A percentile compares a stretch with the other conserved stretches of the same genome.
Conservation (phyloP, 129 eudicot genomes). For the Ambrosia artemisiifolia region DNA sequence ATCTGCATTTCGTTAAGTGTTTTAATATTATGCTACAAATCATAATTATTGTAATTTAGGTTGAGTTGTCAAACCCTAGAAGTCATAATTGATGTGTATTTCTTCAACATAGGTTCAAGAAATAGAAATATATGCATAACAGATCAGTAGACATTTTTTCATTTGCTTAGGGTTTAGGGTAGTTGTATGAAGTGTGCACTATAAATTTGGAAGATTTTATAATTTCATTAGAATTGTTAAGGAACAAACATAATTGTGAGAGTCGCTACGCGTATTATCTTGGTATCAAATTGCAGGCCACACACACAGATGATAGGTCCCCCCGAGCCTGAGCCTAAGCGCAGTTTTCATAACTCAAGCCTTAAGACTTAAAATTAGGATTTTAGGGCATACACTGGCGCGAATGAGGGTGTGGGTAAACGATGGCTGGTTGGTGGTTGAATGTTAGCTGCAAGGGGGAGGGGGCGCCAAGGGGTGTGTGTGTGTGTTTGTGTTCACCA, state of each 20-base stretch:
- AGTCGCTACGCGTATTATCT: background rate
- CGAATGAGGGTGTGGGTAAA: too few relatives aligned
- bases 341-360: background rate
- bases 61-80: conserved; percentile 1
- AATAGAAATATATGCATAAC: background rate
- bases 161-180: conserved; percentile 5
- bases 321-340: too few relatives aligned
- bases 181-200: conserved; percentile 5
- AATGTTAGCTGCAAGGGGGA: too few relatives aligned
- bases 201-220: background rate
- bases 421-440: too few relatives aligned
- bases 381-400: too few relatives aligned
- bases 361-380: background rate
- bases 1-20: conserved; percentile 6
- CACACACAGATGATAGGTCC: too few relatives aligned
- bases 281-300: too few relatives aligned
- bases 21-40: background rate
- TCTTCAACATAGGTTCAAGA: background rate
- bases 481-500: too few relatives aligned
- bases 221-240: background rate
- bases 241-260: too few relatives aligned
- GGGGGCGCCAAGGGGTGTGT: too few relatives aligned
- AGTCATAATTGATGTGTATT: conserved; percentile 1
- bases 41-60: conserved; percentile 18
- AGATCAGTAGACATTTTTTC: background rate